Conservation (phyloP, 2,329 filamentous ascomycete genomes). For the Myriangium duriaei region DNA sequence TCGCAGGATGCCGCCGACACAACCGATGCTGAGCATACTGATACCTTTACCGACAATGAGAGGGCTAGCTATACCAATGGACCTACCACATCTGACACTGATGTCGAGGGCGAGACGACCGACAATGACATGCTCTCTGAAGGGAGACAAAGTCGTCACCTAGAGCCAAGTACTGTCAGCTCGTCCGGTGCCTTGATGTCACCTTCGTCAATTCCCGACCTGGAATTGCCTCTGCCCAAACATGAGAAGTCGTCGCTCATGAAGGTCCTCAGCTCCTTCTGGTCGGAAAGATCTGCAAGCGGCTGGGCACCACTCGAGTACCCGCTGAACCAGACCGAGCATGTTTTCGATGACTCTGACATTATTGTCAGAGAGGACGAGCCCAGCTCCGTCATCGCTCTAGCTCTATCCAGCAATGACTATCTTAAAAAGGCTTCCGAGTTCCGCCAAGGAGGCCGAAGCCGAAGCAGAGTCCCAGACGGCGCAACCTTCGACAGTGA, state of each 20-base stretch:
- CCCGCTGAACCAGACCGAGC: conserved; percentile 68
- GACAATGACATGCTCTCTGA: conserved; percentile 55
- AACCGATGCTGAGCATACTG: conserved; percentile 8
- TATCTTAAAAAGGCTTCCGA: conserved; percentile 68
- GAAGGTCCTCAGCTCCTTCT: conserved; percentile 94
- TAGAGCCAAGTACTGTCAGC: conserved; percentile 18
- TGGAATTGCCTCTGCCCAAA: conserved; percentile 67
- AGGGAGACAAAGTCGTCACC: conserved; percentile 52
- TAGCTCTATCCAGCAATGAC: conserved; percentile 77
- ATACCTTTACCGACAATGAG: conserved; percentile 20
- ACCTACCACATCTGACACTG: conserved; percentile 33
- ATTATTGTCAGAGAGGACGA: conserved; percentile 97
- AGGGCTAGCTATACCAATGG: conserved; percentile 18
- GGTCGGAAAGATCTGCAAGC: conserved; percentile 93
- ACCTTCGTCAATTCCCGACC: conserved; percentile 40
- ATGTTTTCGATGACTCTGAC: conserved; percentile 94
- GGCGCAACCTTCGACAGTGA: conserved; percentile 13
- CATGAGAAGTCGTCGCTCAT: conserved; percentile 88
- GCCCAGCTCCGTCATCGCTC: conserved; percentile 88
- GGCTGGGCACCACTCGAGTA: conserved; percentile 91
- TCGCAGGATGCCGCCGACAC: conserved; percentile 2
- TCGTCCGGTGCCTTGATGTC: conserved; percentile 45
- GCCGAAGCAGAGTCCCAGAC: conserved; percentile 15
- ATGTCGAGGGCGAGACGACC: conserved; percentile 41
- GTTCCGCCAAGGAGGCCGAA: conserved; percentile 35